Conservation (phyloP, 371 early-diverging fungal genomes). For the Quaeritorhiza haematococci region DNA sequence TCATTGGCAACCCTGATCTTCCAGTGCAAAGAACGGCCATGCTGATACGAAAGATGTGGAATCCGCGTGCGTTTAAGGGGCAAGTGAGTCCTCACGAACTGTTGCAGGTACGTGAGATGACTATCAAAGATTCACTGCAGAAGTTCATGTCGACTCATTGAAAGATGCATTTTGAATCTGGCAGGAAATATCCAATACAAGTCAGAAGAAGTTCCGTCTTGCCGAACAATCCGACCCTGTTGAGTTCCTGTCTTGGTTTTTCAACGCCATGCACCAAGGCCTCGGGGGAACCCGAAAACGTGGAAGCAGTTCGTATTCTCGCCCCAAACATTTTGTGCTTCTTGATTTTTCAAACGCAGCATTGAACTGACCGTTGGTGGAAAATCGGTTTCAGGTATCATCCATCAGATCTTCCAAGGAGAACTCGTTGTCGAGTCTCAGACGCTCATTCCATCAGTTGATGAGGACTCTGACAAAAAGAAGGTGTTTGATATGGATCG, state of each 20-base stretch:
- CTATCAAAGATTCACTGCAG: too few species aligned
- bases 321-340: constrained; percentile 22
- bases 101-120: constrained; percentile 59
- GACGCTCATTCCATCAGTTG: constrained; percentile 20
- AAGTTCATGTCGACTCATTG: too few species aligned
- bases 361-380: too few species aligned
- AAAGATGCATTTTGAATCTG: background rate
- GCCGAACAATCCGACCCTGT: constrained; percentile 83
- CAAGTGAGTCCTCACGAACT: constrained; percentile 96
- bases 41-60: constrained; percentile 90
- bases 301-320: constrained; percentile 70
- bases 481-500: constrained; percentile 40
- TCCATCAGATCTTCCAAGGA: constrained; percentile 82
- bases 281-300: constrained; percentile 73
- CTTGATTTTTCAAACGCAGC: too few species aligned
- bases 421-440: constrained; percentile 71
- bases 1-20: too few species aligned
- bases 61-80: constrained; percentile 86
- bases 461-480: constrained; percentile 24
- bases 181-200: constrained; percentile 78
- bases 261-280: constrained; percentile 84
- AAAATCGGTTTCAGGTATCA: too few species aligned
- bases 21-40: constrained; percentile 72
- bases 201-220: constrained; percentile 73
- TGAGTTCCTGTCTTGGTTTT: constrained; percentile 89